Base-by-base conservation (phyloP, 805 yeast species). In the Brettanomyces anomalus region DNA sequence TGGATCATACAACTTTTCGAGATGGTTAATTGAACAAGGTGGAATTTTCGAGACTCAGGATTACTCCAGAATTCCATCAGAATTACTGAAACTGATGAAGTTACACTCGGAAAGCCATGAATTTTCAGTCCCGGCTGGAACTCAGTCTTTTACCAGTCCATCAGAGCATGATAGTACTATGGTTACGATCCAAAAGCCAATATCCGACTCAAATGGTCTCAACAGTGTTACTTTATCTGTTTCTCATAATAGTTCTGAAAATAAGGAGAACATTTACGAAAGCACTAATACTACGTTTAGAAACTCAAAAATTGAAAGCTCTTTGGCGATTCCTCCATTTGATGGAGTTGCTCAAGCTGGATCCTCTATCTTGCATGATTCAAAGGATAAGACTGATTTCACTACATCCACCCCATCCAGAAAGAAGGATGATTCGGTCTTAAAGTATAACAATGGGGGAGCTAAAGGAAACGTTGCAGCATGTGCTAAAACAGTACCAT, bases 1-100 rank as follows among this genome's bases (percentile, higher is more conserved):
- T 7, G 72, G 74, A 3, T 74, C 81, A 41, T 58, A 70, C 13
- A 59, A 61, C 30, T 60, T 77, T 24, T 63, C 68, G 21, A 64
- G 65, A 31, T 60, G 66, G 16, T 60, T 79, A 40, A 48, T 72
- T 34, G 65, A 70, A 39, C 66, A 73, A 50, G 68, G 72, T 21
- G 83, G 15, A 16, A 24, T 24, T 11, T 24, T 24, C 10, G 28
- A 24, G 6, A 11, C 28, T 11, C 28, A 24, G 10, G 28, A 24
- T 8, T 24, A 45, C n/a, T 41, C 46, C 16, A 48, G 46, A 17
- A 47, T 57, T 10, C 57, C 57, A 4, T 18, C 37, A 4, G 53
- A 51, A n/a, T 37, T 57, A 2, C 14, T 53, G 18, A 44, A 52
- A 36, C 57, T 52, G 21, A n/a, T 48, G 14, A 44, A 47, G 28